Base-by-base conservation (phyloP, 2,329 filamentous ascomycete genomes). In the Beauveria brongniartii region DNA sequence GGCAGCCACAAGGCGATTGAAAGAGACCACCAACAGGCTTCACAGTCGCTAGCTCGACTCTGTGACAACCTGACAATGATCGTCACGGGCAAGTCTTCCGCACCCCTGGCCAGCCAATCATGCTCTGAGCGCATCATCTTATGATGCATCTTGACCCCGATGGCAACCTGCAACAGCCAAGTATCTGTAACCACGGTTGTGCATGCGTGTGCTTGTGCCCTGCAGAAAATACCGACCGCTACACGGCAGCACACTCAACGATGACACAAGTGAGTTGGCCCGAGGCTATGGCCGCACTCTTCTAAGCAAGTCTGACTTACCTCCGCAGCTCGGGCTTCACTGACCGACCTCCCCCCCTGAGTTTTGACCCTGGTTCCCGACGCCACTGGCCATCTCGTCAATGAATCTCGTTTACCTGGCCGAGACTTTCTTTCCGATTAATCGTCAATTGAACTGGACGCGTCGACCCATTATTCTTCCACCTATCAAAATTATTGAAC, bases 381-480 rank as follows among this genome's bases (percentile, higher is more conserved):
- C 43, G 43, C 18, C 14, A 14, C 12, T 44, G 14, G 14, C 43
- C 46, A 51, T 37, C 37, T 53, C 48, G 12, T 41, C 37, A 52
- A 18, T 43, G n/a, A 41, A 34, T 44, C 57, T 44, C 5, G 57
- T 26, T 50, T 30, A 58, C 22, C 20, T 40, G 14, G 44, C 28
- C 54, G 44, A 50, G 44, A 41, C n/a, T 22, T 43, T 30, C 9
- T 44, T 52, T 26, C 41, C 47, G 28, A 40, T 47, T 59, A 37
- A 37, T 53, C n/a, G 50, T 54, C 48, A 59, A 41, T 47, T 54
- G 48, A 43, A 53, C 12, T 18, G 28, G 40, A 53, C 57, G 57
- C 57, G 53, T 41, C 41, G 57, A 54, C 57, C 57, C n/a, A 34
- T 24, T 14, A 50, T 59, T 59, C 57, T 41, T 54, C 50, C n/a